A percentile compares a stretch with the other conserved stretches of the same genome.
Evolutionary conservation across 345 rosid genomes (phyloP).

Genomic region (Odontarrhena argentea): DNA sequence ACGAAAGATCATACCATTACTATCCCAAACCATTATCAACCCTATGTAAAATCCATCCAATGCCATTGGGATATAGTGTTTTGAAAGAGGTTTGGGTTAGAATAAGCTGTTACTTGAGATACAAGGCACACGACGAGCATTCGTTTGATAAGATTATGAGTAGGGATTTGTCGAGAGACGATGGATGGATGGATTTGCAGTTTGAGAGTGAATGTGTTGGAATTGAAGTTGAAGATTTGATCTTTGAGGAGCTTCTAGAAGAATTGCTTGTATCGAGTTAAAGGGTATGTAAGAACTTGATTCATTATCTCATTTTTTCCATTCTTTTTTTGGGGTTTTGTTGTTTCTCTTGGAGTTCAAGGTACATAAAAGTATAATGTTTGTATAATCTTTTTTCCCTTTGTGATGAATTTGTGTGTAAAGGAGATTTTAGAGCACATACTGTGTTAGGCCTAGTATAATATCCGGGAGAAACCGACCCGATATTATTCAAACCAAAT

Average conservation of each 20-base stretch:
- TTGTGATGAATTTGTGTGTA: conserved; percentile 13
- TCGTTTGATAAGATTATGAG: conserved; percentile 50
- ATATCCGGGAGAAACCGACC: no score
- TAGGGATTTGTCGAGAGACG: conserved; percentile 54
- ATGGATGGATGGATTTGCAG: conserved; percentile 86
- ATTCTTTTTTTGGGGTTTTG: neutral
- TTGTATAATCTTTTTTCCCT: neutral
- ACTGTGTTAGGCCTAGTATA: neutral
- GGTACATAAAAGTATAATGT: conserved; percentile 26
- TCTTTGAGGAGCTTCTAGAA: conserved; percentile 70
- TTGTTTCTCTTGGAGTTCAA: conserved; percentile 32
- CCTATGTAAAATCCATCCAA: conserved; percentile 53
- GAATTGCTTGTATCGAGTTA: conserved; percentile 42
- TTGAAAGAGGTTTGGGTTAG: conserved; percentile 73
- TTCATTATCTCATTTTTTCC: neutral
- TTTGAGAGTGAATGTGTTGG: conserved; percentile 71
- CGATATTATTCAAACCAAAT: no score
- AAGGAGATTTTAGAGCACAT: neutral
- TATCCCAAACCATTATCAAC: conserved; percentile 57
- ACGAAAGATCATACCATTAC: conserved; percentile 60
- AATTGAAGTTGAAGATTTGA: conserved; percentile 67
- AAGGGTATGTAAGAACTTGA: neutral
- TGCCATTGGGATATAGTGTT: conserved; percentile 59
- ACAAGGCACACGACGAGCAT: conserved; percentile 40
- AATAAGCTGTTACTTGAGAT: conserved; percentile 55